Percentiles rank a stretch among this genome's conserved stretches.
Conservation (phyloP, 2,329 filamentous ascomycete genomes). For the Penicillium oxalicum region DNA sequence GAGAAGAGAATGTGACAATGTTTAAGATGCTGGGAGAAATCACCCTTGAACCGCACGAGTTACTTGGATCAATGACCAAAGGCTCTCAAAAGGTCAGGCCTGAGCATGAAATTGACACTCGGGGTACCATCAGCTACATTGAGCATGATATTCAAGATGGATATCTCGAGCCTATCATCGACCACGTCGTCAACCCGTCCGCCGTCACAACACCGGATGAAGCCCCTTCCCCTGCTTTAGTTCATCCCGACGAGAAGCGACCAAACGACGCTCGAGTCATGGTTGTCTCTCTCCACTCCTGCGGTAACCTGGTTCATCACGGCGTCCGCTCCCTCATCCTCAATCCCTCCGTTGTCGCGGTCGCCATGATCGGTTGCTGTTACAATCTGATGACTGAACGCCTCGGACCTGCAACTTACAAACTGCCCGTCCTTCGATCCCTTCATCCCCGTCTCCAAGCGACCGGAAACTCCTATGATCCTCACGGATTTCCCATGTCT, state of each 20-base stretch:
- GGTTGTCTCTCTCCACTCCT: constrained; percentile 94
- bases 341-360: constrained; percentile 78
- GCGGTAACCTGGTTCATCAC: constrained; percentile 94
- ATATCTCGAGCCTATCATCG: constrained; percentile 33
- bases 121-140: constrained; percentile 36
- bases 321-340: constrained; percentile 78
- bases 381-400: constrained; percentile 94
- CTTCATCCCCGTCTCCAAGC: constrained; percentile 62
- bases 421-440: constrained; percentile 70
- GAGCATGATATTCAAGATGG: constrained; percentile 40
- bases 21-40: constrained; percentile 34
- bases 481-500: constrained; percentile 92
- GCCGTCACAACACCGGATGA: background rate
- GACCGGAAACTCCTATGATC: constrained; percentile 69
- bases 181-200: constrained; percentile 24
- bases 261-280: constrained; percentile 50
- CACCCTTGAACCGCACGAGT: constrained; percentile 27
- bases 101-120: constrained; percentile 13
- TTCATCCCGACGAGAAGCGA: constrained; percentile 5
- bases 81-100: constrained; percentile 12
- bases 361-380: constrained; percentile 95
- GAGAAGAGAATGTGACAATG: constrained; percentile 20
- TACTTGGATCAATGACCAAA: constrained; percentile 9
- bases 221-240: background rate
- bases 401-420: constrained; percentile 79